Evolutionary conservation across 2,329 filamentous ascomycete species (phyloP).

Genomic region (Colletotrichum cordylinicola): DNA sequence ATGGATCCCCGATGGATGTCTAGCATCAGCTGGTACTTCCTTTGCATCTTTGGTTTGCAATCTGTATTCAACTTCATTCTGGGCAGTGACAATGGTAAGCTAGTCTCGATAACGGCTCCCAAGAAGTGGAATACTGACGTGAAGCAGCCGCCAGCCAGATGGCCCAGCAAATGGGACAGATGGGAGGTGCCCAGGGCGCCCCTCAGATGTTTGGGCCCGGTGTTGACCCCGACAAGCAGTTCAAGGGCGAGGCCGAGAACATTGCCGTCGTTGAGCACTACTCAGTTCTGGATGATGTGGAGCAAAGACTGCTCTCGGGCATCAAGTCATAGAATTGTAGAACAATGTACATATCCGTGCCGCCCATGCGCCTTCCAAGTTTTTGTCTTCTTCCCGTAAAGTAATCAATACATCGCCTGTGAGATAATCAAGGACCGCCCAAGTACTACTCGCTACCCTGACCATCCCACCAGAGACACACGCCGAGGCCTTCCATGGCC

Average conservation of each 20-base stretch:
- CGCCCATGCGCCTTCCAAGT: not conserved
- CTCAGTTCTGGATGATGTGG: slow-evolving; percentile 87
- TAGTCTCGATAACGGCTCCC: not conserved
- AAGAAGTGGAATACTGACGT: slow-evolving; percentile 29
- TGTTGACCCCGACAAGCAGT: slow-evolving; percentile 95
- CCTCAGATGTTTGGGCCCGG: slow-evolving; percentile 88
- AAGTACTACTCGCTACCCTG: slow-evolving; percentile 9
- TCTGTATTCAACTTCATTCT: slow-evolving; percentile 97
- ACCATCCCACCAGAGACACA: slow-evolving; percentile 68
- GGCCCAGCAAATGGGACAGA: slow-evolving; percentile 86
- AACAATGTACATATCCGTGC: slow-evolving; percentile 1
- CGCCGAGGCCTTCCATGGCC: slow-evolving; percentile 66
- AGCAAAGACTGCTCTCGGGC: slow-evolving; percentile 77
- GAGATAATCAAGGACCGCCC: not conserved
- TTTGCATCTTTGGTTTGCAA: slow-evolving; percentile 95
- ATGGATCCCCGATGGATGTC: slow-evolving; percentile 99
- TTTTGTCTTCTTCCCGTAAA: not conserved
- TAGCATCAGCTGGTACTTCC: slow-evolving; percentile 97
- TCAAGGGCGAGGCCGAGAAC: slow-evolving; percentile 91
- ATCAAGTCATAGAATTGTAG: slow-evolving; percentile 41
- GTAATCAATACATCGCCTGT: not conserved
- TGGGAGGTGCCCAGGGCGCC: slow-evolving; percentile 63
- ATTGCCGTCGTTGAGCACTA: slow-evolving; percentile 93
- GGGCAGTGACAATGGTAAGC: slow-evolving; percentile 91
- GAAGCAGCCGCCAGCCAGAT: slow-evolving; percentile 86